phyloP scores from a whole-genome alignment of 345 rosid species.

The Populus alba region DNA sequence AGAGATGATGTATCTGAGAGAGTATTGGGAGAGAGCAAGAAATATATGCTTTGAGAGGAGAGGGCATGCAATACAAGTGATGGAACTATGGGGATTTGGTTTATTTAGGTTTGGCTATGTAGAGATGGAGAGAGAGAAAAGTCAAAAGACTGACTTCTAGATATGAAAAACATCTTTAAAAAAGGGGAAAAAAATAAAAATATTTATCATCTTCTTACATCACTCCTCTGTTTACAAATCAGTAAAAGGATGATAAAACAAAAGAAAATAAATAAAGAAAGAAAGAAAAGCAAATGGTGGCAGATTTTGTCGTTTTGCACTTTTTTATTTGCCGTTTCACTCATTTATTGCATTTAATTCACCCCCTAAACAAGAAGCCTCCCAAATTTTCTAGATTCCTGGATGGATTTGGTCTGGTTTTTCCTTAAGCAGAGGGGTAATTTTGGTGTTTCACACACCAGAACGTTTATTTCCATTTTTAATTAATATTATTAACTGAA shows the following conservation, averaged over 20 bases:
- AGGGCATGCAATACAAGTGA: neutral
- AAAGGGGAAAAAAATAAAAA: neutral
- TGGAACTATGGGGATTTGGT: conserved; percentile 1
- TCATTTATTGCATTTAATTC: neutral
- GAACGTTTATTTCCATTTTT: neutral
- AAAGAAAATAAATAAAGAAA: neutral
- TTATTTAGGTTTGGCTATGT: conserved; percentile 3
- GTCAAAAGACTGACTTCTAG: conserved; percentile 6
- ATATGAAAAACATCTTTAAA: neutral
- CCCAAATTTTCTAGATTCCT: neutral
- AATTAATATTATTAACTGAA: neutral
- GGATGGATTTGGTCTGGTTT: neutral
- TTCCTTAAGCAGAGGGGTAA: neutral
- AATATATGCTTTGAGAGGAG: conserved; percentile 1
- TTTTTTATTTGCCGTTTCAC: neutral
- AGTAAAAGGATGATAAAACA: neutral
- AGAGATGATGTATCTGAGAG: neutral
- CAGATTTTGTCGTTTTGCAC: neutral
- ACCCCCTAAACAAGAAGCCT: neutral
- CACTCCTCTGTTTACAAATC: neutral
- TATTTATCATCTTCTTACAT: neutral
- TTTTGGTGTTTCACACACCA: neutral
- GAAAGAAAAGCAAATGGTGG: neutral
- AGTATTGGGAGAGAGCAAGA: neutral
- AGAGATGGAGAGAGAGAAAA: neutral